Conservation (phyloP, 1,139 yeast genomes). For the Geotrichum reessii region DNA sequence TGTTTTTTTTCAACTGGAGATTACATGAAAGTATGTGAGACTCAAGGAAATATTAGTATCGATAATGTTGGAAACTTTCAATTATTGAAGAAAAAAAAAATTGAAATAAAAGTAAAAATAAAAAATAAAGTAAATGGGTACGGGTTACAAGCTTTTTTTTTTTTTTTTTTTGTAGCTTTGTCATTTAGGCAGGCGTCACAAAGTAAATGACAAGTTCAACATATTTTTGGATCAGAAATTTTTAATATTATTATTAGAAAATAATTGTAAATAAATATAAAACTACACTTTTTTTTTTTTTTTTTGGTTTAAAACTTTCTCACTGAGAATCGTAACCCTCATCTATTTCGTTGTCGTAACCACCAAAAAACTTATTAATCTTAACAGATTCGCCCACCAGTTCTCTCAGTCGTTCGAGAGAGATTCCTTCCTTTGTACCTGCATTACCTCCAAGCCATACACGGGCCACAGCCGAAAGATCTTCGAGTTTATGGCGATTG, state of each 20-base stretch:
- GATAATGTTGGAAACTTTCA: neutral
- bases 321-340: conserved; percentile 28
- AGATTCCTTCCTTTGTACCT: conserved; percentile 32
- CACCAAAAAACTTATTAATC: conserved; percentile 31
- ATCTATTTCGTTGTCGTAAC: conserved; percentile 25
- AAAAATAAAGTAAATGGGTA: neutral
- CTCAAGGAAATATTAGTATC: neutral
- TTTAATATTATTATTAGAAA: no score
- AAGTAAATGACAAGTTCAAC: no score
- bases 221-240: no score
- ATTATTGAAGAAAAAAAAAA: neutral
- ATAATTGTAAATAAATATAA: neutral
- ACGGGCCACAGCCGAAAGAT: conserved; percentile 31
- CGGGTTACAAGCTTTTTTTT: neutral
- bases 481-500: conserved; percentile 16
- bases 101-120: no score
- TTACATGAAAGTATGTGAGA: neutral
- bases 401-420: conserved; percentile 30
- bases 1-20: neutral
- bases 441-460: conserved; percentile 37
- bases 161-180: neutral
- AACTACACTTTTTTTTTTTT: conserved; percentile 2
- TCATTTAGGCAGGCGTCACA: no score
- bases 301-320: no score
- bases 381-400: conserved; percentile 35